phyloP scores from a whole-genome alignment of 163 green algal species.

The Trebouxiophyceae sp. region DNA sequence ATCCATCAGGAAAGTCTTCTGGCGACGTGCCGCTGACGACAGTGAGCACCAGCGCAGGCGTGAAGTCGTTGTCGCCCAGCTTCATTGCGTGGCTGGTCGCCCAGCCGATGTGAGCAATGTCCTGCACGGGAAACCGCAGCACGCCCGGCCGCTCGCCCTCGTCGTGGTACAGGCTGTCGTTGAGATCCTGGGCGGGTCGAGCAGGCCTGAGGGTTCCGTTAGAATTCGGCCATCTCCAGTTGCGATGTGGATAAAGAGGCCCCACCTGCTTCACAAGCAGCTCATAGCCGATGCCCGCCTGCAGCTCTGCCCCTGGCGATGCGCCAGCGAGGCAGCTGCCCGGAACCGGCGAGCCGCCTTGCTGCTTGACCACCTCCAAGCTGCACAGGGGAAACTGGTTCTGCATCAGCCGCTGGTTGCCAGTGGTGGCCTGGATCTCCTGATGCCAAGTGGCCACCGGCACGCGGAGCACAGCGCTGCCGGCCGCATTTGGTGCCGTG shows the following conservation, averaged over 20 bases:
- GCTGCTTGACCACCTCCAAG: not conserved
- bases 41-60: slow-evolving; percentile 8
- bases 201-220: not conserved
- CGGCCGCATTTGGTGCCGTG: slow-evolving; percentile 1
- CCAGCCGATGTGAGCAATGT: slow-evolving; percentile 9
- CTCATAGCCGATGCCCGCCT: slow-evolving; percentile 5
- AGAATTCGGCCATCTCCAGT: not conserved
- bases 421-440: slow-evolving; percentile 2
- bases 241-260: not conserved
- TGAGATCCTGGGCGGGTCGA: not conserved
- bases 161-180: not conserved
- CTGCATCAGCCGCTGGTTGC: slow-evolving; percentile 7
- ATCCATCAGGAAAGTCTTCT: too few relatives aligned
- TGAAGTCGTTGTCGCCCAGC: slow-evolving; percentile 12
- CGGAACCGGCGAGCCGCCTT: not conserved
- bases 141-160: not conserved
- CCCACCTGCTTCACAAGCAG: slow-evolving; percentile 7
- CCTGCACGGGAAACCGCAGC: not conserved
- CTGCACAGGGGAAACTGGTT: slow-evolving; percentile 6
- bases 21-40: too few relatives aligned
- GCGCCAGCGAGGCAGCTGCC: too few relatives aligned
- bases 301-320: not conserved
- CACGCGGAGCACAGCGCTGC: not conserved
- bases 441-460: not conserved
- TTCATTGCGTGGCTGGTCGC: slow-evolving; percentile 7